These are phyloP conservation scores for Hysterium pulicare DNA, from an alignment of 2,329 filamentous ascomycete species.

Conservation along the genomic window DNA sequence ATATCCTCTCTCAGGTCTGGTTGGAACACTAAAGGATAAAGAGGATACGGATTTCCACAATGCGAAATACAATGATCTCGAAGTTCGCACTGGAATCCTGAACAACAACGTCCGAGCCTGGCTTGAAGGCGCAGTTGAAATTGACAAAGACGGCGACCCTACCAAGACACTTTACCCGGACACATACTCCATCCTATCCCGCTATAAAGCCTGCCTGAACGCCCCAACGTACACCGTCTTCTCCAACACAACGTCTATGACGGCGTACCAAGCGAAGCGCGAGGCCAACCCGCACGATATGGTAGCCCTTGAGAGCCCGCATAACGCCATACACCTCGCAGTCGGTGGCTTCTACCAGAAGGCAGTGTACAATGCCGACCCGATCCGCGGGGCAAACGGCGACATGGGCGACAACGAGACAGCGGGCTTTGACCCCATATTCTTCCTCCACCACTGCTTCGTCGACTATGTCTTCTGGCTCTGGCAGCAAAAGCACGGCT, in stretches of 20 bases:
- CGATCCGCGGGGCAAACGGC: conserved; percentile 23
- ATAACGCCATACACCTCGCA: conserved; percentile 27
- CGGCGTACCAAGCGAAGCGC: conserved; percentile 9
- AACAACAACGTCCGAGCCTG: not conserved
- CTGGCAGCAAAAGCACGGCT: conserved; percentile 22
- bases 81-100: not conserved
- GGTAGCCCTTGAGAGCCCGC: conserved; percentile 22
- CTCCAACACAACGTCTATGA: conserved; percentile 25
- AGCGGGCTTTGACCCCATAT: conserved; percentile 32
- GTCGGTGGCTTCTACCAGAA: conserved; percentile 20
- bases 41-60: conserved; percentile 10
- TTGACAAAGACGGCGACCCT: not conserved
- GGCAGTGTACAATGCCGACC: conserved; percentile 6
- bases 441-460: conserved; percentile 33
- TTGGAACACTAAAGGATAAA: conserved; percentile 8
- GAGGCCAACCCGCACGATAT: conserved; percentile 11
- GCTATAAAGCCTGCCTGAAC: conserved; percentile 18
- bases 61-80: not conserved
- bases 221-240: conserved; percentile 35
- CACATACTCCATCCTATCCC: conserved; percentile 3
- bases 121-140: not conserved
- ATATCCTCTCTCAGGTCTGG: conserved; percentile 23
- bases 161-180: not conserved
- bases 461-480: conserved; percentile 29
- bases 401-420: conserved; percentile 37